phyloP scores from a whole-genome alignment of 2,329 filamentous ascomycete genomes.

The Monosporascus sp. region DNA sequence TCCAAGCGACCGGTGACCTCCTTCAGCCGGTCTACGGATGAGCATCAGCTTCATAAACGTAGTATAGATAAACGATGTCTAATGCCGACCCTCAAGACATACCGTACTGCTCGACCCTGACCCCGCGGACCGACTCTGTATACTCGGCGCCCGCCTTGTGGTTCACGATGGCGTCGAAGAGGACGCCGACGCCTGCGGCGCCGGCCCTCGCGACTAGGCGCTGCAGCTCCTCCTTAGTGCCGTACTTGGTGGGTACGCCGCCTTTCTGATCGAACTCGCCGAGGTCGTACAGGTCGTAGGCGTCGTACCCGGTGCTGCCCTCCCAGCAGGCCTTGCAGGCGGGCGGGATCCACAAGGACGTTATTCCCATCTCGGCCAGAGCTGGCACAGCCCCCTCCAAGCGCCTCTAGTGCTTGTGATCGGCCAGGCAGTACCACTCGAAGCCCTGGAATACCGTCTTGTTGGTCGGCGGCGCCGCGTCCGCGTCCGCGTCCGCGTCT shows the following conservation, averaged over 20 bases:
- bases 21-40: slow-evolving; percentile 27
- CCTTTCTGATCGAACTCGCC: slow-evolving; percentile 71
- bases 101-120: slow-evolving; percentile 36
- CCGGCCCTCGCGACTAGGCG: slow-evolving; percentile 46
- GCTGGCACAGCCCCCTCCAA: slow-evolving; percentile 45
- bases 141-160: slow-evolving; percentile 66
- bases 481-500: too few species aligned
- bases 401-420: slow-evolving; percentile 55
- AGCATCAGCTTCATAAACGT: slow-evolving; percentile 35
- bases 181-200: slow-evolving; percentile 48
- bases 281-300: slow-evolving; percentile 65
- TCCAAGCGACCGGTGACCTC: slow-evolving; percentile 44
- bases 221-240: slow-evolving; percentile 55
- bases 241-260: slow-evolving; percentile 60
- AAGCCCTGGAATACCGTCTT: slow-evolving; percentile 52
- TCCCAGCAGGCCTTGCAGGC: slow-evolving; percentile 31
- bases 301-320: slow-evolving; percentile 62
- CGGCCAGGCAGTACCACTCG: slow-evolving; percentile 64
- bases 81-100: neutral
- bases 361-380: slow-evolving; percentile 55
- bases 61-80: too few species aligned
- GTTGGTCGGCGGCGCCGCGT: neutral
- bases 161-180: slow-evolving; percentile 68
- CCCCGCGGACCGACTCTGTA: slow-evolving; percentile 51
- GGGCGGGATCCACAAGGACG: slow-evolving; percentile 55